These are phyloP conservation scores for Eucalyptus regnans DNA, from an alignment of 345 rosid genomes.

Conservation along the genomic window DNA sequence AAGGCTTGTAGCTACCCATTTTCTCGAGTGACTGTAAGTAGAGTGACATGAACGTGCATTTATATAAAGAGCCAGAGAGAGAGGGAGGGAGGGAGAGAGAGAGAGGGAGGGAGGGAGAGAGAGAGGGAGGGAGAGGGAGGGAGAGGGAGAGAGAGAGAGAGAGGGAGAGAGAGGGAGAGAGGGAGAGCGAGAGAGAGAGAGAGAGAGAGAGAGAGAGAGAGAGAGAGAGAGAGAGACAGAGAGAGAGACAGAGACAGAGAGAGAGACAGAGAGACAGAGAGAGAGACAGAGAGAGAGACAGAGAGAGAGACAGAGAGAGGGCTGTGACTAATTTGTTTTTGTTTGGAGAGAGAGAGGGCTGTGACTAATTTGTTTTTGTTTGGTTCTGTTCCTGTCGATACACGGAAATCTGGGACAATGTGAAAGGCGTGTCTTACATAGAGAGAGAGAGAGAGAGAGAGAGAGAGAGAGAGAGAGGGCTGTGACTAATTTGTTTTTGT, in stretches of 20 bases:
- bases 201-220: not conserved
- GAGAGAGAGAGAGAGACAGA: not conserved
- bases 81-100: not conserved
- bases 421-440: not conserved
- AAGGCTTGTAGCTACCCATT: conserved; percentile 25
- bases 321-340: too few species aligned
- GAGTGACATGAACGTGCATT: not conserved
- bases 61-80: not conserved
- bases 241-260: not conserved
- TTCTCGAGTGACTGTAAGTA: not conserved
- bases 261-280: not conserved
- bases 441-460: not conserved
- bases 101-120: not conserved
- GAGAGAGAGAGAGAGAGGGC: not conserved
- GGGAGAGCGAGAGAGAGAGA: not conserved
- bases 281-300: not conserved
- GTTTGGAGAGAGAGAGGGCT: not conserved
- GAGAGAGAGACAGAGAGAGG: not conserved
- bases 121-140: not conserved
- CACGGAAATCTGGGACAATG: not conserved
- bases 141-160: too few species aligned
- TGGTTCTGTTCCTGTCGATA: not conserved
- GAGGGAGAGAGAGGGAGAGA: not conserved
- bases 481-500: too few species aligned
- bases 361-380: not conserved